phyloP scores from a whole-genome alignment of 1,284 basidiomycete species.

The Moesziomyces antarcticus region DNA sequence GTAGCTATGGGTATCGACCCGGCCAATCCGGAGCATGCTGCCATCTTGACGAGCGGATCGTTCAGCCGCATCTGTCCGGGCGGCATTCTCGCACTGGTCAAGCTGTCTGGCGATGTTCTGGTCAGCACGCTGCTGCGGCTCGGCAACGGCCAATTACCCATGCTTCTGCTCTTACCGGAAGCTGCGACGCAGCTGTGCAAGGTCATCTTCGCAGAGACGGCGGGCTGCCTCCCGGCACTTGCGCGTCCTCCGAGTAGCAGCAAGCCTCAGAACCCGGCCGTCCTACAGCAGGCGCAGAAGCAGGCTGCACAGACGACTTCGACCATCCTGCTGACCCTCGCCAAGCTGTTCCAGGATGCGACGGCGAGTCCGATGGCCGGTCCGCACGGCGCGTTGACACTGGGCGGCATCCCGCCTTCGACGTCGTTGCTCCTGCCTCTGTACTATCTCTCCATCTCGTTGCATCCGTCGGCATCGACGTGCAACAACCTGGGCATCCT shows the following conservation, averaged over 20 bases:
- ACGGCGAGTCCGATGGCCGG: slow-evolving; percentile 51
- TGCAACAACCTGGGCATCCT: slow-evolving; percentile 76
- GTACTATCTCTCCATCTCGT: slow-evolving; percentile 74
- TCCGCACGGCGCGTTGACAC: slow-evolving; percentile 47
- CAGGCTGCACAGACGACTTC: slow-evolving; percentile 70
- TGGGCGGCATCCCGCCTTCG: slow-evolving; percentile 70
- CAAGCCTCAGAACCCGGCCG: slow-evolving; percentile 15
- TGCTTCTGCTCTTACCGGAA: slow-evolving; percentile 59
- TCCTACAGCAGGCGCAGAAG: slow-evolving; percentile 61
- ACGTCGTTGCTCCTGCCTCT: slow-evolving; percentile 72
- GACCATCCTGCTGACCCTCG: slow-evolving; percentile 73
- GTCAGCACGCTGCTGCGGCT: slow-evolving; percentile 51
- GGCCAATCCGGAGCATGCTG: slow-evolving; percentile 39
- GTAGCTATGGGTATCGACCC: slow-evolving; percentile 55
- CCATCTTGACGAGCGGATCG: slow-evolving; percentile 41
- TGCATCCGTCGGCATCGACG: slow-evolving; percentile 73
- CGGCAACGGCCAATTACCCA: slow-evolving; percentile 58
- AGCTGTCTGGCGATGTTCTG: slow-evolving; percentile 50
- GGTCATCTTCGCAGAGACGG: slow-evolving; percentile 55
- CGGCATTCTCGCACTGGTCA: slow-evolving; percentile 58
- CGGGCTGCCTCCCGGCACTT: slow-evolving; percentile 52
- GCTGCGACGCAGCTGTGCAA: slow-evolving; percentile 44
- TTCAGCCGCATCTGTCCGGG: slow-evolving; percentile 53
- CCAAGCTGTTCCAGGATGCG: slow-evolving; percentile 73
- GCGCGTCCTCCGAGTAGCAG: slow-evolving; percentile 3